phyloP scores from a whole-genome alignment of 306 rosid genomes.

The Neltuma alba region DNA sequence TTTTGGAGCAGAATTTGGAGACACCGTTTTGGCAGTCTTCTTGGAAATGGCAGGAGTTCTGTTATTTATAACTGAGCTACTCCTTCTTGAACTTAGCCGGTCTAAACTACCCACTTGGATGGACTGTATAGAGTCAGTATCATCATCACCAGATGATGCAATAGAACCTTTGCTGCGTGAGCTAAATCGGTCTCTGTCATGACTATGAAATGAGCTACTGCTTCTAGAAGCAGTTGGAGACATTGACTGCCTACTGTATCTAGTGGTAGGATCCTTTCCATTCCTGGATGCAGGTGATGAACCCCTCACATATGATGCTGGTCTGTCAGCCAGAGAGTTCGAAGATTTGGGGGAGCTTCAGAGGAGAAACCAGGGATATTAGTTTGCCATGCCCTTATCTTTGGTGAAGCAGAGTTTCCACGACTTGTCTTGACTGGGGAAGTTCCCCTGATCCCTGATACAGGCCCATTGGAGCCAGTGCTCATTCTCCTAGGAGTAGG shows the following conservation, averaged over 20 bases:
- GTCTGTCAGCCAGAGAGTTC: constrained; percentile 82
- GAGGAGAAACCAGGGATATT: constrained; percentile 85
- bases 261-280: constrained; percentile 60
- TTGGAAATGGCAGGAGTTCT: constrained; percentile 60
- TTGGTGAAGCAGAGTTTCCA: constrained; percentile 86
- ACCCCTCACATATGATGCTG: constrained; percentile 83
- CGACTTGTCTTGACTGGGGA: constrained; percentile 70
- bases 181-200: constrained; percentile 75
- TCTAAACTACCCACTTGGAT: constrained; percentile 65
- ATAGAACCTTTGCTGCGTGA: constrained; percentile 76
- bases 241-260: constrained; percentile 64
- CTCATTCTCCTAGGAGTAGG: constrained; percentile 73
- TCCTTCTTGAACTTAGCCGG: constrained; percentile 53
- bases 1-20: constrained; percentile 76
- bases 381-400: constrained; percentile 83
- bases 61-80: constrained; percentile 52
- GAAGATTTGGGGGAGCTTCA: constrained; percentile 84
- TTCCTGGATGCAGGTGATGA: constrained; percentile 82
- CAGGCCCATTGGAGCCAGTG: constrained; percentile 54
- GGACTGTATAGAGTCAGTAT: constrained; percentile 70
- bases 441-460: constrained; percentile 64
- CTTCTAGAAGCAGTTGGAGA: constrained; percentile 84
- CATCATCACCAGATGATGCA: constrained; percentile 79
- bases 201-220: constrained; percentile 70
- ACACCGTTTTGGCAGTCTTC: constrained; percentile 52